phyloP scores from a whole-genome alignment of 2,329 filamentous ascomycete species.

The Aureobasidium namibiae region DNA sequence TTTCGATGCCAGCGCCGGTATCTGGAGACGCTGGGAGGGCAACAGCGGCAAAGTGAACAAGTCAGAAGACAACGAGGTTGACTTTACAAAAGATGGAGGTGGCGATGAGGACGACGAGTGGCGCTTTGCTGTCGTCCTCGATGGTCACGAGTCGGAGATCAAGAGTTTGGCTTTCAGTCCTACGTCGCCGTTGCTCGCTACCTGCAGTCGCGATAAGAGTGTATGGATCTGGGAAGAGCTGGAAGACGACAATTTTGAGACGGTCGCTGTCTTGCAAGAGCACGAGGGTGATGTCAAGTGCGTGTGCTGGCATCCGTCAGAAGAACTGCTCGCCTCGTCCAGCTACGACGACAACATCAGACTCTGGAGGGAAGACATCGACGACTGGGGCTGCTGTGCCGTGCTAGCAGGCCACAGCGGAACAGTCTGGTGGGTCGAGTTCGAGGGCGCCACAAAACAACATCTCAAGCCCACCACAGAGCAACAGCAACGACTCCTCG shows the following conservation, averaged over 20 bases:
- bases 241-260: constrained; percentile 93
- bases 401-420: constrained; percentile 71
- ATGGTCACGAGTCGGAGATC: constrained; percentile 93
- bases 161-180: constrained; percentile 69
- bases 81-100: constrained; percentile 29
- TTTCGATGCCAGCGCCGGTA: constrained; percentile 85
- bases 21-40: constrained; percentile 60
- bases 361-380: constrained; percentile 81
- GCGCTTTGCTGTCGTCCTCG: constrained; percentile 84
- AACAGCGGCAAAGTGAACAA: constrained; percentile 38
- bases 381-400: constrained; percentile 89
- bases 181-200: constrained; percentile 71
- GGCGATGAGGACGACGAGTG: constrained; percentile 69
- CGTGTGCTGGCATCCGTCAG: constrained; percentile 80
- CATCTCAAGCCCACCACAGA: constrained; percentile 21
- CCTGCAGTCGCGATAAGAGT: constrained; percentile 83
- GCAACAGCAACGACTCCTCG: constrained; percentile 28
- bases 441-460: constrained; percentile 41
- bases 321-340: constrained; percentile 72
- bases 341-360: constrained; percentile 91
- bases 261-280: constrained; percentile 86
- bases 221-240: constrained; percentile 99
- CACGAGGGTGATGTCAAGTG: constrained; percentile 94
- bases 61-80: constrained; percentile 19
- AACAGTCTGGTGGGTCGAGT: constrained; percentile 84